phyloP scores from a whole-genome alignment of 2,329 filamentous ascomycete species.

The Scleromitrula shiraiana region DNA sequence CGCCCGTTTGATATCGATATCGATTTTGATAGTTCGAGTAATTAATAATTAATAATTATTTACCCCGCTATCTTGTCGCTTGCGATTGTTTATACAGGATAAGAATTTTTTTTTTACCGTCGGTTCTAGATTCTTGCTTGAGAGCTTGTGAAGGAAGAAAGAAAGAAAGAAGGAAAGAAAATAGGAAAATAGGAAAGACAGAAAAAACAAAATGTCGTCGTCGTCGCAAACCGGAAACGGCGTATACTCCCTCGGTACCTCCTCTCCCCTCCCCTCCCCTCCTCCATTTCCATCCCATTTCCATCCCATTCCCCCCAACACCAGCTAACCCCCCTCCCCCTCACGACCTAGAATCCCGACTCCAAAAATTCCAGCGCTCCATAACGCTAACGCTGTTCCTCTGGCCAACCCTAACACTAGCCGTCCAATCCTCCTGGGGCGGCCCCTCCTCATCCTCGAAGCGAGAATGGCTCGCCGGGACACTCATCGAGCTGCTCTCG shows the following conservation, averaged over 20 bases:
- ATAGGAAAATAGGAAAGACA: not conserved
- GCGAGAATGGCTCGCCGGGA: constrained; percentile 92
- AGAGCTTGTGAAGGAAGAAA: not conserved
- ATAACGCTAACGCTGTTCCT: constrained; percentile 78
- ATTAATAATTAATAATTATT: no score
- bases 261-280: not conserved
- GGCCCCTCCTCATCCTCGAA: constrained; percentile 77
- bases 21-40: no score
- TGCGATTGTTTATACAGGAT: no score
- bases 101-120: no score
- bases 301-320: constrained; percentile 5
- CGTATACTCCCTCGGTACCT: constrained; percentile 2
- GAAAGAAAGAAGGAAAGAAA: not conserved
- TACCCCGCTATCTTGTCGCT: not conserved
- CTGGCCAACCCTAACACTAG: constrained; percentile 82
- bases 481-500: constrained; percentile 69
- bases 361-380: constrained; percentile 72
- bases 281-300: not conserved
- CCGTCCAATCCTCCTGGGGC: constrained; percentile 82
- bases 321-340: not conserved
- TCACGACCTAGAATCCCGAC: constrained; percentile 33
- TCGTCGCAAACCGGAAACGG: constrained; percentile 1
- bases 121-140: no score
- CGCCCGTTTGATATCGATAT: no score
- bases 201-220: not conserved